These are phyloP conservation scores for Ilyonectria mors-panacis DNA, from an alignment of 2,329 filamentous ascomycete genomes.

Conservation along the genomic window DNA sequence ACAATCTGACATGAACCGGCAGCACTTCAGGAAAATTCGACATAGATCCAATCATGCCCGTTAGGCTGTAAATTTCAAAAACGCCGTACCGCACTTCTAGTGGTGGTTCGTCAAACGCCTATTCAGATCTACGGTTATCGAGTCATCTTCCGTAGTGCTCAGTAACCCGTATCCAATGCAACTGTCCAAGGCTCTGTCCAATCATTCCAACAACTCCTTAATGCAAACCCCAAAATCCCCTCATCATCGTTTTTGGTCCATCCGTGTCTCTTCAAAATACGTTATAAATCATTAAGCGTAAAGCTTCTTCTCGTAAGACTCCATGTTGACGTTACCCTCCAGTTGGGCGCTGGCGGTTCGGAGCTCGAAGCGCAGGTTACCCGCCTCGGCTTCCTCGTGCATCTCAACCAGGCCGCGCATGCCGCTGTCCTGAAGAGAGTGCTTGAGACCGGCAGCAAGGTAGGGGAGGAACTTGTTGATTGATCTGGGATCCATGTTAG, in stretches of 20 bases:
- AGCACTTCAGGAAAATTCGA: conserved; percentile 44
- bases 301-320: conserved; percentile 99
- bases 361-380: conserved; percentile 91
- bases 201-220: conserved; percentile 16
- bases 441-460: conserved; percentile 94
- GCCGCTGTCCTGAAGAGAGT: conserved; percentile 96
- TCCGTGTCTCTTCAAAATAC: conserved; percentile 31
- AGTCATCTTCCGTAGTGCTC: conserved; percentile 34
- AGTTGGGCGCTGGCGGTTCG: conserved; percentile 94
- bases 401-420: conserved; percentile 84
- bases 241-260: conserved; percentile 36
- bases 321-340: conserved; percentile 98
- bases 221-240: conserved; percentile 38
- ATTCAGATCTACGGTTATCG: conserved; percentile 46
- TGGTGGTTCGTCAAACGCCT: conserved; percentile 49
- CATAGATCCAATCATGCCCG: conserved; percentile 44
- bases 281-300: conserved; percentile 77
- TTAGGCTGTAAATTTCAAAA: conserved; percentile 35
- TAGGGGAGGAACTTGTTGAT: conserved; percentile 97
- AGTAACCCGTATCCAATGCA: conserved; percentile 36
- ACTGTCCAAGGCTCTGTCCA: conserved; percentile 32
- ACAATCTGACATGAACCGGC: conserved; percentile 32
- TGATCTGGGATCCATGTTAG: conserved; percentile 68
- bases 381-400: conserved; percentile 80
- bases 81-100: conserved; percentile 48